Evolutionary conservation across 2,329 filamentous ascomycete genomes (phyloP).

Genomic region (Colletotrichum orchidophilum): DNA sequence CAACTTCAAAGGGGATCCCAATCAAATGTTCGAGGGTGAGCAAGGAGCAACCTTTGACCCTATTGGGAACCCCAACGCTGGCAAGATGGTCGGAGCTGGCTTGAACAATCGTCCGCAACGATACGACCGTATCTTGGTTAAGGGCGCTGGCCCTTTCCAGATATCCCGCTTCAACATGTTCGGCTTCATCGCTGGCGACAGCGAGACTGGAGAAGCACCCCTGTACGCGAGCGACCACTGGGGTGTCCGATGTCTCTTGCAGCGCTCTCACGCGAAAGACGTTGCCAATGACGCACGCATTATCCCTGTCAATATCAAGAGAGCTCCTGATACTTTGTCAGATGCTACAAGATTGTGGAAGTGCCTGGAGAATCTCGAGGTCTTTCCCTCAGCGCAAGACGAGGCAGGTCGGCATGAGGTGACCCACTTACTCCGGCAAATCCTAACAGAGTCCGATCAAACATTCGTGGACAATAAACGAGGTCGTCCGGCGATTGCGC

Average conservation of each 20-base stretch:
- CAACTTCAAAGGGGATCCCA: slow-evolving; percentile 37
- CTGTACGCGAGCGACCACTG: slow-evolving; percentile 65
- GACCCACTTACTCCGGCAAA: slow-evolving; percentile 54
- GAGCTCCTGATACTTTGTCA: slow-evolving; percentile 43
- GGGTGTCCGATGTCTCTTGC: slow-evolving; percentile 60
- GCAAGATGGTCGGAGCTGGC: slow-evolving; percentile 55
- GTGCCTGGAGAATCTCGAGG: slow-evolving; percentile 47
- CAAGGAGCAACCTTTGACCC: slow-evolving; percentile 74
- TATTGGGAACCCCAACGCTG: slow-evolving; percentile 63
- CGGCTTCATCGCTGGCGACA: slow-evolving; percentile 51
- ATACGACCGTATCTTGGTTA: slow-evolving; percentile 71
- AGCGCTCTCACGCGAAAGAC: background rate
- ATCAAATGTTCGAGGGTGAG: slow-evolving; percentile 63
- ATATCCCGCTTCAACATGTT: slow-evolving; percentile 65
- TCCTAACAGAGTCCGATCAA: slow-evolving; percentile 48
- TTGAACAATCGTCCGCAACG: slow-evolving; percentile 67
- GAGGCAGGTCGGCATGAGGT: slow-evolving; percentile 51
- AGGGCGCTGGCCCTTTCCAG: slow-evolving; percentile 48
- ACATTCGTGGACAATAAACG: slow-evolving; percentile 6
- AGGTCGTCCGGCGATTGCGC: slow-evolving; percentile 50
- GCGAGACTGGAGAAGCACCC: slow-evolving; percentile 15
- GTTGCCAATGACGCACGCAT: slow-evolving; percentile 27
- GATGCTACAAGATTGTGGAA: slow-evolving; percentile 46
- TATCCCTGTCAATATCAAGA: slow-evolving; percentile 45
- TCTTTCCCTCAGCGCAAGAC: slow-evolving; percentile 60